Conservation (phyloP, 805 yeast species). For the Kodamaea sagamina region DNA sequence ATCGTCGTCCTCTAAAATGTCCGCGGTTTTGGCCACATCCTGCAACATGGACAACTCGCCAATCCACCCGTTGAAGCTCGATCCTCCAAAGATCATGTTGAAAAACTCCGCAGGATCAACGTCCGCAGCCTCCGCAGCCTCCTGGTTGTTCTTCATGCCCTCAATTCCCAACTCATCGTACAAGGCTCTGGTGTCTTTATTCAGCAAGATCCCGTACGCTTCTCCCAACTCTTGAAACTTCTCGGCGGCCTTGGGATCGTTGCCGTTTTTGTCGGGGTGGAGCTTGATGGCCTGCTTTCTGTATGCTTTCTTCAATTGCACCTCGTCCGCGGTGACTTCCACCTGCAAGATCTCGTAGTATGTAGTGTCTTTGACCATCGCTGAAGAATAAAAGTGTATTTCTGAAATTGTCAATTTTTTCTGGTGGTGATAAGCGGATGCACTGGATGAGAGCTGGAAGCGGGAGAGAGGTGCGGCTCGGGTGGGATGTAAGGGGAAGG, state of each 20-base stretch:
- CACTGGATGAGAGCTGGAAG: no score
- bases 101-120: constrained; percentile 84
- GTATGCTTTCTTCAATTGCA: constrained; percentile 91
- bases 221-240: constrained; percentile 72
- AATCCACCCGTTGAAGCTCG: constrained; percentile 74
- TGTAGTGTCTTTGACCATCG: constrained; percentile 83
- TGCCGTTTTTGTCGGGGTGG: constrained; percentile 97
- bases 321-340: constrained; percentile 64
- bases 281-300: constrained; percentile 84
- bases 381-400: constrained; percentile 4
- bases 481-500: no score
- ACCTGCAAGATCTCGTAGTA: constrained; percentile 85
- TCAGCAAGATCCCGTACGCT: constrained; percentile 81
- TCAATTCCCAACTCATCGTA: constrained; percentile 80
- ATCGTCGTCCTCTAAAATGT: constrained; percentile 41
- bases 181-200: constrained; percentile 61
- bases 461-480: no score
- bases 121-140: constrained; percentile 61
- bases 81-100: constrained; percentile 82
- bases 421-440: not conserved
- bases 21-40: constrained; percentile 69
- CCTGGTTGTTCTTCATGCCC: constrained; percentile 57
- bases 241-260: constrained; percentile 84
- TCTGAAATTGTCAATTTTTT: not conserved
- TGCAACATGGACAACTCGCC: constrained; percentile 83